Evolutionary conservation across 768 basidiomycete genomes (phyloP), one percentile per base, ranked within the genome.

Genomic region (Piloderma croceum): DNA sequence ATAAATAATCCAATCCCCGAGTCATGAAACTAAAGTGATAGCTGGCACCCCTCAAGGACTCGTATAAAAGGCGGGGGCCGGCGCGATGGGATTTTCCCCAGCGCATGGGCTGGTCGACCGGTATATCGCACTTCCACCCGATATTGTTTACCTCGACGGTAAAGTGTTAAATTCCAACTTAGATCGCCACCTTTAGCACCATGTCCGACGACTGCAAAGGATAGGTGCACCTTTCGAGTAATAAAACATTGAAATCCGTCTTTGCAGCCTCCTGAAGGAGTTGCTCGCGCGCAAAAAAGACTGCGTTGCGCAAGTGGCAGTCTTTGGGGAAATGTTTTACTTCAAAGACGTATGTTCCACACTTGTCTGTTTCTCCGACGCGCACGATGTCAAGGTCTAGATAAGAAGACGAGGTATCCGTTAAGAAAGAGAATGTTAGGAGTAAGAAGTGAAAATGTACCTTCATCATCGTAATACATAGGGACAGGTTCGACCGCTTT

Each of bases 81-180:
- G 18, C 55, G 59, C 39, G 59, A 44, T n/a, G 71, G 68, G 19
- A 69, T 44, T 49, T 76, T 69, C 23, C 74, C 76, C 1, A 65
- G 54, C 32, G 73, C 68, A 46, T 65, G 74, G 35, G 81, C 86
- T 13, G 82, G 81, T 45, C 81, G 71, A 5, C 78, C 86, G 41
- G 58, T 70, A 59, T 90, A 89, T 44, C 74, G 71, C 15, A 89
- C 74, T 54, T 85, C 77, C 25, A 85, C 66, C 21, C 87, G 75
- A 60, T 81, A 69, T 23, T 63, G 63, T 50, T 76, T 78, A 38
- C 73, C 79, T 50, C 68, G 74, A 41, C 83, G 80, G 50, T 79
- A 69, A 18, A 81, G 59, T 5, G 81, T 85, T 38, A 83, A 53
- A 24, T 65, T 65, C 85, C 85, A 88, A 45, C 85, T 86, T 50